Base-by-base conservation (phyloP, 495 filamentous ascomycete species). In the Daldinia grandis region DNA sequence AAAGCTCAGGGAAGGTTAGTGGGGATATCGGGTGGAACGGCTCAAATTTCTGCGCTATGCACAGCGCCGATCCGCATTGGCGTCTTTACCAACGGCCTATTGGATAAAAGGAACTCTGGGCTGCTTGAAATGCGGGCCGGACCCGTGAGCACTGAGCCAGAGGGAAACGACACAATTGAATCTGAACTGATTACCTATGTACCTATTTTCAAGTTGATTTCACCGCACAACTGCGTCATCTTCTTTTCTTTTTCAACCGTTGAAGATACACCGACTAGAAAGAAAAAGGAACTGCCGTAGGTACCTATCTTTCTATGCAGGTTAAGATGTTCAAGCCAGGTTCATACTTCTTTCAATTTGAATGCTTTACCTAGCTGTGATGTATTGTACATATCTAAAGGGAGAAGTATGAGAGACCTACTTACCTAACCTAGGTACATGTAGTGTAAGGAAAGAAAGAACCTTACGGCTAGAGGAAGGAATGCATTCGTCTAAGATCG, bases 141-240 rank as follows among this genome's bases (percentile, higher is more conserved):
- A 61, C 58, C 63, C 69, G 63, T 25, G 33, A 47, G 19, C 30
- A 49, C 6, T 35, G 17, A 56, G 30, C 30, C 15, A 56, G 6
- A 37, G n/a, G 51, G 19, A 33, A 33, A 33, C n/a, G 15, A 55
- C 7, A 28, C 27, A 55, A 55, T n/a, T n/a, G n/a, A n/a, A n/a
- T 28, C n/a, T 14, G 63, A 50, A 56, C 64, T 54, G 38, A 50
- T 55, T 33, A n/a, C n/a, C n/a, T n/a, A n/a, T n/a, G n/a, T n/a
- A n/a, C n/a, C n/a, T n/a, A 49, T 27, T 60, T 68, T 72, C 60
- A 56, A 64, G 28, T 47, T 44, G 10, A 47, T 28, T 33, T 27
- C 24, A 30, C 44, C 25, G 47, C 30, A 56, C 14, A 57, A 64
- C 49, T 68, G 51, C 69, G 69, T 72, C 69, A 72, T 68, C 64